Evolutionary conservation across 2,329 filamentous ascomycete species (phyloP), one percentile per base, ranked within the genome.

Genomic region (Aspergillus ibericus): DNA sequence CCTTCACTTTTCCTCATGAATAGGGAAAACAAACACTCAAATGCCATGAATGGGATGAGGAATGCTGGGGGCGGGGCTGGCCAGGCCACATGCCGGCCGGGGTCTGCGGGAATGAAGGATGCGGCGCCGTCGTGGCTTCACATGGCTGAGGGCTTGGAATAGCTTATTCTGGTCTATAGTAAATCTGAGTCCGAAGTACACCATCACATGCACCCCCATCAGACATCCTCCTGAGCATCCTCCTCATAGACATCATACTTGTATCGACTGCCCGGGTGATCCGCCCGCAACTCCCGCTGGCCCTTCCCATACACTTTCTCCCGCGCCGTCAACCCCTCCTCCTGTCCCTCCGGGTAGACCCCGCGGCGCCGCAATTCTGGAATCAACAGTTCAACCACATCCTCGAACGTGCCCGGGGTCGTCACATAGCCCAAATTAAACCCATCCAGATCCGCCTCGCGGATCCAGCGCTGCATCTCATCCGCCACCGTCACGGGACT

Each of bases 281-380:
- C 86, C 61, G 76, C 76, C 36, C 85, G 77, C 59, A 89, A 67
- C 13, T 79, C 75, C 5, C 72, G 78, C 69, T 88, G 85, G 0
- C 86, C 86, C 60, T 77, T 78, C 0, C 85, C 85, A 69, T 87
- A 88, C 0, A 88, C 75, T 72, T 83, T 88, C 72, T 89, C 86
- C 16, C 85, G 74, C 0, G 81, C 80, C 2, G 83, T 85, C 25
- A 82, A 55, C 16, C 60, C 55, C 49, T 69, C 65, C 12, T 63
- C 65, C n/a, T 68, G 64, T 15, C 77, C 73, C 27, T 27, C 47
- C 4, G 75, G 69, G 56, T 79, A 79, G 36, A 79, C 32, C 2
- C 75, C 77, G 5, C 79, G 68, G 16, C 70, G 70, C 54, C 78
- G 68, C 59, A 82, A 63, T 65, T 83, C 81, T 0, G 80, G 81